Base-by-base conservation (phyloP, 768 basidiomycete genomes). In the Pleurotus giganteus region DNA sequence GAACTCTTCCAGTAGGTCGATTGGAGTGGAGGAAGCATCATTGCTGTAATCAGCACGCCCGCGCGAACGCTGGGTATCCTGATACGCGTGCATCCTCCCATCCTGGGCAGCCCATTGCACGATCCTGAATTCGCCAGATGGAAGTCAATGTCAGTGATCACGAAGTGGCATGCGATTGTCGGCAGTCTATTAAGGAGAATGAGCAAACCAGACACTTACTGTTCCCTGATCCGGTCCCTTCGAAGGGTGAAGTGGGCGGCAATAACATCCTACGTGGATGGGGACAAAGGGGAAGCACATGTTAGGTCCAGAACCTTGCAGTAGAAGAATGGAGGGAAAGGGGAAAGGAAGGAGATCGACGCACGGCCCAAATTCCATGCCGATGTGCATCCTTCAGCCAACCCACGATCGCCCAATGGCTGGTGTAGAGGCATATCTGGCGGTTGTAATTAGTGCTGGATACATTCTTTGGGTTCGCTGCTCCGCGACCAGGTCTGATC, bases 331-430 rank as follows among this genome's bases (percentile, higher is more conserved):
- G 19, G 11, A 56, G 47, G 11, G 52, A 54, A 46, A 7, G 47
- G 53, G 37, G 57, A 42, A 41, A 43, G 36, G 19, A 31, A 53
- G n/a, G n/a, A 49, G 50, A 36, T 29, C 9, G 31, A 65, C 71
- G 47, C 60, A 80, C 81, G 52, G 61, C 69, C 81, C 81, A 83
- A 11, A 82, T 69, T 19, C 76, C 71, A 29, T 68, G 39, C 53
- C 66, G 63, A 54, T 78, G 66, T 47, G 72, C 65, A 45, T 78
- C 76, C 34, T 72, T 61, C 43, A 82, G 59, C 81, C 81, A 83
- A 17, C 81, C 77, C 3, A 79, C 68, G 39, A 83, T 82, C 5
- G 77, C 81, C 80, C 79, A 82, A 19, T 72, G 67, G 3, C 73
- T 69, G 4, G 80, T 83, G 31, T 82, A 68, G 34, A 67, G 57